phyloP scores from a whole-genome alignment of 139 green algal genomes.

The Chlamydomonas asymmetrica region DNA sequence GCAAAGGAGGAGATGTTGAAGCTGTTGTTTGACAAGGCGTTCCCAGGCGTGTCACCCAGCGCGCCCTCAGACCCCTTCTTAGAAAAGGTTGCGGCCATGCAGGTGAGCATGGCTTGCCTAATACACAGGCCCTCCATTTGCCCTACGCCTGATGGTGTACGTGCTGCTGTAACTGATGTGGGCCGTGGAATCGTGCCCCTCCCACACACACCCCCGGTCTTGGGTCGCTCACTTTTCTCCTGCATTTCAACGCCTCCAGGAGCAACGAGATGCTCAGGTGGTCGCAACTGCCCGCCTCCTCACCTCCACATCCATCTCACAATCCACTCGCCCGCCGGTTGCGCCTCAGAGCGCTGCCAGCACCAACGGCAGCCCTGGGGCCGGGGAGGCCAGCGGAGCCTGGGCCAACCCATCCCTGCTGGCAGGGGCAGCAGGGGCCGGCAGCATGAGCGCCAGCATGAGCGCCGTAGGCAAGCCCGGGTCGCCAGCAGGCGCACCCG shows the following conservation, averaged over 20 bases:
- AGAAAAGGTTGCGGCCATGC: constrained; percentile 21
- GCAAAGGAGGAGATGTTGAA: constrained; percentile 17
- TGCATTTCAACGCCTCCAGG: too few relatives aligned
- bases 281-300: background rate
- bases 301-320: background rate
- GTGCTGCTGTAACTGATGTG: too few relatives aligned
- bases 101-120: too few relatives aligned
- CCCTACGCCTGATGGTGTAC: too few relatives aligned
- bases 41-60: constrained; percentile 24
- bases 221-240: too few relatives aligned
- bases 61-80: constrained; percentile 25
- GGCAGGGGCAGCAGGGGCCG: background rate
- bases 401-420: background rate
- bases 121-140: too few relatives aligned
- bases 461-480: too few relatives aligned
- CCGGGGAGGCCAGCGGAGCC: background rate
- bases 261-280: constrained; percentile 27
- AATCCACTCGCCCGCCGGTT: too few relatives aligned
- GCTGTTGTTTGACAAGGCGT: constrained; percentile 27
- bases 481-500: too few relatives aligned
- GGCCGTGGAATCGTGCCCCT: too few relatives aligned
- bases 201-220: too few relatives aligned
- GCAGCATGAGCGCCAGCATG: background rate
- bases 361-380: background rate
- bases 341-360: too few relatives aligned